Evolutionary conservation across 768 basidiomycete species (phyloP), one percentile per base, ranked within the genome.

Genomic region (Auriscalpium orientale): DNA sequence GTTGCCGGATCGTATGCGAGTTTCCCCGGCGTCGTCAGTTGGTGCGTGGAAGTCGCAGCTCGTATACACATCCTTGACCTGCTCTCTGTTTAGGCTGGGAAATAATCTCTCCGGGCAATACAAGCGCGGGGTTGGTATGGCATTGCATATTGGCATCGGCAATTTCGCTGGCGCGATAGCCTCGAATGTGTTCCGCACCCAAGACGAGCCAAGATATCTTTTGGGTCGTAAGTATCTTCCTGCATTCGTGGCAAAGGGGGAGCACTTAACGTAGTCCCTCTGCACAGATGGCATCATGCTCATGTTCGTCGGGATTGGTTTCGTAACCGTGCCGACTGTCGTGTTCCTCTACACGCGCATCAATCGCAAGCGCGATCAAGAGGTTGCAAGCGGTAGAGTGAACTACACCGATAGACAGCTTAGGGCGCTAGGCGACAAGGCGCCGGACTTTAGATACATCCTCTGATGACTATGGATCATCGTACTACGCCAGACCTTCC

Each of bases 91-190:
- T 45, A 87, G 85, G 85, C 68, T 83, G 6, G 80, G 80, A 21
- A 85, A 83, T 62, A 85, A 88, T 60, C 72, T 85, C 11, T 69
- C 78, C 0, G 86, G 86, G 0, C 83, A 85, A 57, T 87, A 83
- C 65, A 89, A 87, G 65, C 84, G 86, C 4, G 85, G 69, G 15
- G 72, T 84, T 11, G 84, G 81, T 3, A 81, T 88, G 77, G 84
- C 84, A 0, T 52, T 87, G 22, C 81, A 87, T n/a, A 82, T 86
- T 28, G 81, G 82, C 8, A 74, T 85, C 18, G 85, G 83, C 0
- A 85, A 86, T 62, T 79, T 87, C 57, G 70, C 78, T 28, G 85
- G 84, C 1, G 82, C 81, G 0, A 81, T 87, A 52, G 80, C 84
- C 2, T 74, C 76, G 8, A 85, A 82, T 59, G 79, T 88, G 8